Conservation (phyloP, 148 eudicot genomes). For the Rhododendron henanense region DNA sequence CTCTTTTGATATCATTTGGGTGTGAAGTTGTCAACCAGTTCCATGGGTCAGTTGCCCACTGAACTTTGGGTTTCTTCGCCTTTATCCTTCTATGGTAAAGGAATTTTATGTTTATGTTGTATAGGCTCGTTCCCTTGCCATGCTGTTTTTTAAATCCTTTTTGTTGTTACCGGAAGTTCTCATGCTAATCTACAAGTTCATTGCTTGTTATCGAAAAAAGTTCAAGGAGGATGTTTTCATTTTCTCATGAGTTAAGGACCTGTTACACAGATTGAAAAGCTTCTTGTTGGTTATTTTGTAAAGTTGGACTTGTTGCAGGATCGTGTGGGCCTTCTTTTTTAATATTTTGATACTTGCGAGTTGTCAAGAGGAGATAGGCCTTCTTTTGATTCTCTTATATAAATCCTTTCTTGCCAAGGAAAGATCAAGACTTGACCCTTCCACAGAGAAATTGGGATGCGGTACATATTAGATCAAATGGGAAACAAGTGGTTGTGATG, state of each 20-base stretch:
- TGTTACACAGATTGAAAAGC: not conserved
- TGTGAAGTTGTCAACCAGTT: not conserved
- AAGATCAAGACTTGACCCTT: not conserved
- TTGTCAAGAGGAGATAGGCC: not conserved
- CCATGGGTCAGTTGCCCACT: not conserved
- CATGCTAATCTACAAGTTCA: not conserved
- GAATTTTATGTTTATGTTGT: not conserved
- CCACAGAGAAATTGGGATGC: not conserved
- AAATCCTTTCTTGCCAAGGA: not conserved
- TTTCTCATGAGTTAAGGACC: not conserved
- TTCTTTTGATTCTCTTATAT: not conserved
- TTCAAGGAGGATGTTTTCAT: not conserved
- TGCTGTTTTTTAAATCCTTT: not conserved
- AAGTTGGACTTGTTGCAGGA: not conserved
- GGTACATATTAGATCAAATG: not conserved
- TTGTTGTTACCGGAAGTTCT: not conserved
- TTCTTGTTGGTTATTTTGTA: not conserved
- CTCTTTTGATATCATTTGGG: not conserved
- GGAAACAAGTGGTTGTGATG: not conserved
- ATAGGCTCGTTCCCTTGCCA: not conserved
- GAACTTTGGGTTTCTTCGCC: not conserved
- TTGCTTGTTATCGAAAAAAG: not conserved
- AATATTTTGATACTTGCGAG: not conserved
- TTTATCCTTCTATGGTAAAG: not conserved
- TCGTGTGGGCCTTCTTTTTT: not conserved